phyloP scores from a whole-genome alignment of 768 basidiomycete genomes.

The Dioszegia aurantiaca region DNA sequence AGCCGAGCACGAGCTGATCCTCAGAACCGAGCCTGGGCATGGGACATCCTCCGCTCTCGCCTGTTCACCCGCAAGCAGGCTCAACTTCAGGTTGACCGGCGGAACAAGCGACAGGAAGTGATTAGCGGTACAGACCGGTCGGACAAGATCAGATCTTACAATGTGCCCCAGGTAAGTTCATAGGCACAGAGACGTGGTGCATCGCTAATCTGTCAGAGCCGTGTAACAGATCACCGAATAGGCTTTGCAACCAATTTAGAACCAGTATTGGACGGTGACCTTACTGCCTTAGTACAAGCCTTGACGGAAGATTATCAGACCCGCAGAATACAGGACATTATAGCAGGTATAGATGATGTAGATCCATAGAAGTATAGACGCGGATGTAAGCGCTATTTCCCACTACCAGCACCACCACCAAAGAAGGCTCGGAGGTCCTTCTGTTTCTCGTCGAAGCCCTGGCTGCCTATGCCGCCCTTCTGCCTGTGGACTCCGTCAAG shows the following conservation, averaged over 20 bases:
- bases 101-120: slow-evolving; percentile 10
- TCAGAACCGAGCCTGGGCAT: slow-evolving; percentile 89
- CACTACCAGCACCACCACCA: slow-evolving; percentile 61
- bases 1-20: neutral
- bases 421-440: slow-evolving; percentile 74
- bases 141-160: slow-evolving; percentile 97
- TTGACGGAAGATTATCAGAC: slow-evolving; percentile 47
- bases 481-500: slow-evolving; percentile 60
- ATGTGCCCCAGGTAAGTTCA: slow-evolving; percentile 72
- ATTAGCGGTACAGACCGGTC: slow-evolving; percentile 61
- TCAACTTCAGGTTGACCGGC: slow-evolving; percentile 3
- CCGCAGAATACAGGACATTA: slow-evolving; percentile 48
- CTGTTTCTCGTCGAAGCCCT: slow-evolving; percentile 71
- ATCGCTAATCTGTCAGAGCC: slow-evolving; percentile 60
- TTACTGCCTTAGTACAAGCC: slow-evolving; percentile 49
- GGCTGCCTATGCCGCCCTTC: slow-evolving; percentile 70
- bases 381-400: slow-evolving; percentile 1
- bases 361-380: slow-evolving; percentile 32
- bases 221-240: slow-evolving; percentile 88
- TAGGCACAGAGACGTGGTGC: neutral
- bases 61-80: slow-evolving; percentile 63
- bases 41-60: slow-evolving; percentile 79
- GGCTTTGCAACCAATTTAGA: slow-evolving; percentile 61
- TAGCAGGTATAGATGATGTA: slow-evolving; percentile 50
- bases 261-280: slow-evolving; percentile 55